Evolutionary conservation across 2,329 filamentous ascomycete genomes (phyloP), one percentile per base, ranked within the genome.

Genomic region (Tolypocladium sp.): DNA sequence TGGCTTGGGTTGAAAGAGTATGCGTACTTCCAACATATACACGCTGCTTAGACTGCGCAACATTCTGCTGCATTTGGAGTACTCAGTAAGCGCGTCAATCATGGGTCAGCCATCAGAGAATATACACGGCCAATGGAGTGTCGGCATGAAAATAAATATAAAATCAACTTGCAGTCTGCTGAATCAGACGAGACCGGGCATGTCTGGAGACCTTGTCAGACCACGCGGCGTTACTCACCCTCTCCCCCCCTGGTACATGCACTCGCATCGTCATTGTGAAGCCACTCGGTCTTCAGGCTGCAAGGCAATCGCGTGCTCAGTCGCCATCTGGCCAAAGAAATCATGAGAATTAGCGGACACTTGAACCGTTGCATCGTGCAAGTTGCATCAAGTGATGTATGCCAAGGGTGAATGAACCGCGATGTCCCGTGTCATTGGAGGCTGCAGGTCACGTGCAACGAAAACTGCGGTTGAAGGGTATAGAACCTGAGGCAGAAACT

Each of bases 401-500:
- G 53, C 38, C 35, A 17, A 27, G 44, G 25, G 25, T 30, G 44
- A 30, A 30, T 17, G 42, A 46, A 17, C 22, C 42, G 42, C 17
- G n/a, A 46, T 46, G 42, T 46, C 42, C 12, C 42, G 42, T 40
- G 52, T 40, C 20, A 37, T 22, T 55, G 13, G 6, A 13, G 12
- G 20, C 2, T 12, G 40, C 37, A 33, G 44, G 57, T 60, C 57
- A 59, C 57, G 57, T 59, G 57, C 27, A 10, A 4, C 20, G 0
- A 42, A 30, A 42, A 33, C 27, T 22, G 38, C 38, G n/a, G 42
- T 6, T 30, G 56, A 54, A 42, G n/a, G 57, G 35, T 40, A 27
- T 12, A 17, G 38, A 60, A 58, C 67, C 67, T 69, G 61, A 69
- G 68, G 67, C 69, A 70, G 37, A 61, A 64, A 67, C 55, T 52